Base-by-base conservation (phyloP, 2,329 filamentous ascomycete species). In the Cercospora janseana region DNA sequence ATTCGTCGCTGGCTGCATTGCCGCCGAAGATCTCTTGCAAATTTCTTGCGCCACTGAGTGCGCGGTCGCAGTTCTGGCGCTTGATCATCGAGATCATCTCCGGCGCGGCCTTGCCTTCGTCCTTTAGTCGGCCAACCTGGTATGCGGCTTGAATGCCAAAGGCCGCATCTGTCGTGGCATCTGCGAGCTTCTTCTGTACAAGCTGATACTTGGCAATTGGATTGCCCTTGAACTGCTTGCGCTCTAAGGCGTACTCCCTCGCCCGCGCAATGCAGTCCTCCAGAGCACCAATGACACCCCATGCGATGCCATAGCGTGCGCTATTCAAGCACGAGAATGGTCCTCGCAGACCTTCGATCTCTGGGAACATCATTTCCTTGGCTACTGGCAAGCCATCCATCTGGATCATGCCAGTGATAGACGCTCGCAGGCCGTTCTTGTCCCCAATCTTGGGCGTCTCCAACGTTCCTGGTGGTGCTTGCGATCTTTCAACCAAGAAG, bases 11-110 rank as follows among this genome's bases (percentile, higher is more conserved):
- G 42, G 93, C 89, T n/a, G 93, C 93, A 66, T 98, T 98, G 23
- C 93, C 93, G 51, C 93, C 93, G 73, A 98, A 96, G 16, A 98
- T 81, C 74, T 98, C 93, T 71, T 98, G 93, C 54, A 98, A 75
- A 54, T 79, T 83, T 59, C 93, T 79, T 15, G 90, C 83, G 59
- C 92, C 90, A 23, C 80, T 75, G 63, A 98, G 75, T 12, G 93
- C 93, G 45, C 85, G 78, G 71, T 98, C 93, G 70, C 93, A 98
- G 72, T 98, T 98, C 74, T 97, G 91, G 60, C 93, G 79, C 80
- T 98, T 98, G 67, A 97, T 84, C 88, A 98, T 85, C 6, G 80
- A 83, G 64, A 98, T 95, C 92, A 97, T 97, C 75, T 98, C 93
- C 5, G 93, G 91, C 2, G 86, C 84, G 18, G 81, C 83, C 70